Evolutionary conservation across 148 eudicot species (phyloP).

Genomic region (Diospyros kaki): DNA sequence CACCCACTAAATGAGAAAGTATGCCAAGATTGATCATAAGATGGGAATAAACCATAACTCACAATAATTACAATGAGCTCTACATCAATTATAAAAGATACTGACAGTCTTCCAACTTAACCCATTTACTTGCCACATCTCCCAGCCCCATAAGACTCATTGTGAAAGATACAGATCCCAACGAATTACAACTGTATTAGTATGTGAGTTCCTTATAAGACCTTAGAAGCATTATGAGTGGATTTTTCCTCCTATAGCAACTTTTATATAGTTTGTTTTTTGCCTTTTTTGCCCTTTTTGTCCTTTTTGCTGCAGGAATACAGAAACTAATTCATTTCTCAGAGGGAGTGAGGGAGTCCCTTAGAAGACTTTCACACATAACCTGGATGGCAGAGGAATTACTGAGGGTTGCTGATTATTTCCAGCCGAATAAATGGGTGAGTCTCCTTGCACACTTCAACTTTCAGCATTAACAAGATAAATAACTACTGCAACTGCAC

Average conservation of each 20-base stretch:
- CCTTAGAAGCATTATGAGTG: background rate
- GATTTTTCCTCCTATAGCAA: background rate
- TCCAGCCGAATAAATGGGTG: constrained; percentile 61
- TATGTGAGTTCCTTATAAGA: background rate
- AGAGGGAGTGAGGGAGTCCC: constrained; percentile 56
- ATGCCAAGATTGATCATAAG: background rate
- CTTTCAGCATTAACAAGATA: background rate
- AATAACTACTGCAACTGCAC: background rate
- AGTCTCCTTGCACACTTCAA: constrained; percentile 16
- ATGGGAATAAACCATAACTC: background rate
- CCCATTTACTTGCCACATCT: background rate
- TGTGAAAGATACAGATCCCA: background rate
- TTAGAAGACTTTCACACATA: constrained; percentile 41
- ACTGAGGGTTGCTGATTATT: constrained; percentile 50
- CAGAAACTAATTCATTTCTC: constrained; percentile 44
- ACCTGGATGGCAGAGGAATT: constrained; percentile 65
- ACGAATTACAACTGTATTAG: background rate
- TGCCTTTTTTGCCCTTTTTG: no score
- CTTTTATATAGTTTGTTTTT: constrained; percentile 6
- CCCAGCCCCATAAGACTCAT: background rate
- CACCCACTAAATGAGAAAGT: background rate
- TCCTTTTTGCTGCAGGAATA: constrained; percentile 30
- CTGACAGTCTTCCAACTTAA: background rate
- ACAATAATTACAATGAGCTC: background rate
- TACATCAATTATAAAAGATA: background rate